phyloP scores from a whole-genome alignment of 2,329 filamentous ascomycete species.

The Cladosporium halotolerans region DNA sequence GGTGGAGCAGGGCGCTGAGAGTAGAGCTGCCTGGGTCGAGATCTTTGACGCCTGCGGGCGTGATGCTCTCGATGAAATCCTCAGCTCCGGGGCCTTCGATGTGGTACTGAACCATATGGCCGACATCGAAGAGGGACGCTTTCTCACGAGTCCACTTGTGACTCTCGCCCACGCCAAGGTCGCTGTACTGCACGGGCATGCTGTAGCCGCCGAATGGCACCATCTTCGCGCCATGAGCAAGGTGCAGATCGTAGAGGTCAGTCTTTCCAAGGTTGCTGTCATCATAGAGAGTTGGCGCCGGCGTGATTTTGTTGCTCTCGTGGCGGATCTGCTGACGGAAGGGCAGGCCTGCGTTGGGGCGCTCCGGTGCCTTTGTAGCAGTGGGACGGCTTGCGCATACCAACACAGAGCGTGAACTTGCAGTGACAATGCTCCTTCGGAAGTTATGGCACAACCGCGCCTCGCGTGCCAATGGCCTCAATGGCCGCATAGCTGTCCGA shows the following conservation, averaged over 20 bases:
- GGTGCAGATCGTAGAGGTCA: slow-evolving; percentile 70
- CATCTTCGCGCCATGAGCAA: slow-evolving; percentile 80
- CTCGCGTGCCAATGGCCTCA: slow-evolving; percentile 8
- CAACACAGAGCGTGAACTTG: neutral
- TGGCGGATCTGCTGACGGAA: slow-evolving; percentile 18
- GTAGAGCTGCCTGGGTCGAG: slow-evolving; percentile 66
- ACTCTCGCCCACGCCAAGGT: slow-evolving; percentile 71
- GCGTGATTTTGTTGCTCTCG: slow-evolving; percentile 20
- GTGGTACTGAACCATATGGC: slow-evolving; percentile 89
- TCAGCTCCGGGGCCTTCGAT: slow-evolving; percentile 75
- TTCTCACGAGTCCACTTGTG: slow-evolving; percentile 85
- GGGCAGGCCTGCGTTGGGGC: slow-evolving; percentile 4
- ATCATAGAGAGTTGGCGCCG: slow-evolving; percentile 27
- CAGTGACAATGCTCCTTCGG: neutral
- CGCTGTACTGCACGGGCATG: slow-evolving; percentile 87
- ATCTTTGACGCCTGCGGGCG: slow-evolving; percentile 64
- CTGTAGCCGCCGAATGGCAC: slow-evolving; percentile 90
- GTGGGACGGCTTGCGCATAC: neutral
- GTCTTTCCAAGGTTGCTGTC: slow-evolving; percentile 43
- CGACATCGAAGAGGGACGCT: slow-evolving; percentile 90
- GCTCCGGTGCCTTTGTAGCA: neutral
- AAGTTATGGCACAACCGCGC: neutral
- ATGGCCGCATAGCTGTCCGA: slow-evolving; percentile 8
- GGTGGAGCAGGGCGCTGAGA: slow-evolving; percentile 76
- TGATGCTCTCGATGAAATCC: slow-evolving; percentile 76